Evolutionary conservation across 2,329 filamentous ascomycete genomes (phyloP).

Genomic region (Pestalotiopsis sp.): DNA sequence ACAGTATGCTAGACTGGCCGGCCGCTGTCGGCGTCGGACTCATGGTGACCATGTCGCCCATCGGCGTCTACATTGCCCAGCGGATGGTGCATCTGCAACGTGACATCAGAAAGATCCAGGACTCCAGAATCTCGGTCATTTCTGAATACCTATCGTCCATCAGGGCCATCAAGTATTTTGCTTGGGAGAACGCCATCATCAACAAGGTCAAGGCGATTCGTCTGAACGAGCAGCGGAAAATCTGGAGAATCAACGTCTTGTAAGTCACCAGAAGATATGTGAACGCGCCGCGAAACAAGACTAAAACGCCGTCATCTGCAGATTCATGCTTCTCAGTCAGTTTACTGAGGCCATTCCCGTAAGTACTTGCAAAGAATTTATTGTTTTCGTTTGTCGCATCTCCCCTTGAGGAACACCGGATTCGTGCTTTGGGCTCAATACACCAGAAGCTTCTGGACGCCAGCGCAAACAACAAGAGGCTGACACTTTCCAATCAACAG

Average conservation of each 20-base stretch:
- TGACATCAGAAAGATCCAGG: slow-evolving; percentile 57
- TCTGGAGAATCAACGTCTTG: slow-evolving; percentile 56
- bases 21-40: slow-evolving; percentile 54
- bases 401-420: too few species aligned
- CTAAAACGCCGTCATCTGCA: slow-evolving; percentile 15
- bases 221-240: slow-evolving; percentile 52
- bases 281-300: not conserved
- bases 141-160: slow-evolving; percentile 62
- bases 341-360: slow-evolving; percentile 53
- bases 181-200: slow-evolving; percentile 58
- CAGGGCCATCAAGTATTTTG: slow-evolving; percentile 62
- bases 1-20: slow-evolving; percentile 58
- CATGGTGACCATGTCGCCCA: slow-evolving; percentile 49
- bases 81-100: slow-evolving; percentile 53
- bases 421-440: too few species aligned
- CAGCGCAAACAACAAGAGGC: too few species aligned
- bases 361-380: too few species aligned
- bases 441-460: too few species aligned
- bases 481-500: too few species aligned
- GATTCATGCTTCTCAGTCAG: slow-evolving; percentile 42
- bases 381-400: too few species aligned
- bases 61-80: slow-evolving; percentile 52
- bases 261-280: slow-evolving; percentile 31
- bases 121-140: slow-evolving; percentile 58
- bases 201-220: slow-evolving; percentile 54